Evolutionary conservation across 202 grass and related monocot genomes (phyloP), one percentile per base, ranked within the genome.

Genomic region (Cymbopogon flexuosus): DNA sequence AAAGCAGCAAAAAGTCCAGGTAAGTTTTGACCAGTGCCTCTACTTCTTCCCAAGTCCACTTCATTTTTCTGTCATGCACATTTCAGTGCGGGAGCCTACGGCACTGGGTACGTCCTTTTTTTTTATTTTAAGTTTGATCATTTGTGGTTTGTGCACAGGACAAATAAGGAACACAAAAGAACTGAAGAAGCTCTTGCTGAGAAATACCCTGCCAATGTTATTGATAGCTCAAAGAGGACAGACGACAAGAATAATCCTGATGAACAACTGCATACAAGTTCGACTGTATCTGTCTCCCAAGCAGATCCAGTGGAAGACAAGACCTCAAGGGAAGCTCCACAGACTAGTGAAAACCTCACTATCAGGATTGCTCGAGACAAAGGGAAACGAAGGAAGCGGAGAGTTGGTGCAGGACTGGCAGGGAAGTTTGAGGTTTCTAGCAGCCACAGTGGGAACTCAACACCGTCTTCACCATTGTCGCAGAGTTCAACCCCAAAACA

Each of bases 361-460:
- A 93, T 98, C 29, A 94, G 33, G 67, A 85, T 98, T 77, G 36
- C 86, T 73, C 84, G 81, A 87, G 90, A 95, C 10, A 98, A 91
- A 90, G 84, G 90, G 29, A 89, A 77, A 79, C 65, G 90, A 66
- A 90, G 88, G 70, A 98, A 91, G 68, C 65, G 79, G 61, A 88
- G 76, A 83, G 68, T 82, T 37, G 84, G 78, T 77, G 56, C 71
- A 16, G 91, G 87, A 83, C 85, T 89, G 51, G 88, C 90, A 66
- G 59, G 87, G 29, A 94, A 95, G 76, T 81, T 95, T 79, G 96
- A 98, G 84, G 92, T 84, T 85, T 98, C 96, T 68, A 98, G 96
- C 75, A 98, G 92, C 84, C 92, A 95, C 76, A 93, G 96, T 29
- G 86, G 88, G 73, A 98, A 93, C 79, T 98, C 96, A 27, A 98